phyloP scores from a whole-genome alignment of 805 yeast genomes.

The Metschnikowia lochheadii region DNA sequence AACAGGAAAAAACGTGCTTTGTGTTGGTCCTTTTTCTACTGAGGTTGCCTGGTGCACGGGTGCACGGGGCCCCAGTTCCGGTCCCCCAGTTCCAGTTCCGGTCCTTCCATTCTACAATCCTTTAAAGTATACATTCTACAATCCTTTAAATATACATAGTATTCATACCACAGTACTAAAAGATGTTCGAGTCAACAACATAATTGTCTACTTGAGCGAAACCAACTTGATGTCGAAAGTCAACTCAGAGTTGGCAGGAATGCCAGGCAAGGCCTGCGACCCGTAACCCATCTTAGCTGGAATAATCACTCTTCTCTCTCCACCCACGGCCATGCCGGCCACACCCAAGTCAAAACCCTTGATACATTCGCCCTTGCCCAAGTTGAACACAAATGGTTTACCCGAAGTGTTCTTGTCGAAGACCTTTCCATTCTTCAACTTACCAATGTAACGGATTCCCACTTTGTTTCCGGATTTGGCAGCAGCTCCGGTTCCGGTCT shows the following conservation, averaged over 20 bases:
- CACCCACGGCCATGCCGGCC: conserved; percentile 97
- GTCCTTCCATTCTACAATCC: no score
- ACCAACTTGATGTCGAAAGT: conserved; percentile 95
- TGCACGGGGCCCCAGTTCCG: no score
- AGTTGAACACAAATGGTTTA: conserved; percentile 85
- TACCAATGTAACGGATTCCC: conserved; percentile 97
- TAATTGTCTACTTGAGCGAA: conserved; percentile 57
- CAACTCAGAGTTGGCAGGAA: conserved; percentile 95
- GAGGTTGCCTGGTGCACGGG: no score
- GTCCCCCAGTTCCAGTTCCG: no score
- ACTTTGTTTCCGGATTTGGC: conserved; percentile 89
- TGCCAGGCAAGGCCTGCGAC: conserved; percentile 88
- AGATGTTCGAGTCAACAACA: no score
- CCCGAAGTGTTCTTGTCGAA: conserved; percentile 97
- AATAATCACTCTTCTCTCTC: conserved; percentile 95
- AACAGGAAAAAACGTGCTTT: no score
- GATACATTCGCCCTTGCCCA: conserved; percentile 98
- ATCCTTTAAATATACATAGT: no score
- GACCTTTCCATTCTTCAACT: conserved; percentile 91
- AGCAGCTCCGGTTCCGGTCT: conserved; percentile 78
- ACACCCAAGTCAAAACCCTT: conserved; percentile 99
- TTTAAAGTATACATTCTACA: no score
- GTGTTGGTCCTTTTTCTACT: no score
- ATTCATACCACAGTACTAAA: no score
- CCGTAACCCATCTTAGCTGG: conserved; percentile 98